Evolutionary conservation across 2,329 filamentous ascomycete species (phyloP).

Genomic region (Neonectria hederae): DNA sequence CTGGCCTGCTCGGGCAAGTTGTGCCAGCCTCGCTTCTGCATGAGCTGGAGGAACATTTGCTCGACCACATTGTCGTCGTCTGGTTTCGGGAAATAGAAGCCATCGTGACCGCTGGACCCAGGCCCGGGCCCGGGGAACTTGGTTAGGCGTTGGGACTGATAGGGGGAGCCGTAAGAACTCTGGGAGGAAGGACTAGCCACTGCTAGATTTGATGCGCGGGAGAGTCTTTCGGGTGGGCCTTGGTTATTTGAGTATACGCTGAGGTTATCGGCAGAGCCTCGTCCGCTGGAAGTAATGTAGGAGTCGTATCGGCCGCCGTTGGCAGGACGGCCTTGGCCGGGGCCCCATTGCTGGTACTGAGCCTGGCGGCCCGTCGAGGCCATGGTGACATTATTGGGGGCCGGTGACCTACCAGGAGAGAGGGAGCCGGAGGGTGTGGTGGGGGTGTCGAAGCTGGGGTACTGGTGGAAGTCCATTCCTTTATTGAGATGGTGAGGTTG

Average conservation of each 20-base stretch:
- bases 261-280: conserved; percentile 63
- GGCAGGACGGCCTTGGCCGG: conserved; percentile 50
- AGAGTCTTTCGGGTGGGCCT: conserved; percentile 52
- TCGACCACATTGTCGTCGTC: conserved; percentile 86
- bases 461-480: conserved; percentile 86
- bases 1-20: conserved; percentile 94
- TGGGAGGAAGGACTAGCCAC: conserved; percentile 66
- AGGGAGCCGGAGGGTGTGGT: conserved; percentile 61
- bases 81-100: conserved; percentile 74
- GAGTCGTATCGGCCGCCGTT: conserved; percentile 72
- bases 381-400: conserved; percentile 73
- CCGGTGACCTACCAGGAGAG: conserved; percentile 69
- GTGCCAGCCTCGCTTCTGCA: conserved; percentile 98
- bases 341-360: conserved; percentile 81
- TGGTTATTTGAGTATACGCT: conserved; percentile 67
- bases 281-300: conserved; percentile 67
- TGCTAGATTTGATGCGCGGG: conserved; percentile 53
- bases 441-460: conserved; percentile 75
- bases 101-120: conserved; percentile 54
- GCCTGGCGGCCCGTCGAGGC: conserved; percentile 76
- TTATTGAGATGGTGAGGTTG: conserved; percentile 87
- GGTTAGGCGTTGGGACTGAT: conserved; percentile 65
- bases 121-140: conserved; percentile 57
- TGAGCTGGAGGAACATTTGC: conserved; percentile 89
- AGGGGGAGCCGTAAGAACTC: conserved; percentile 59